phyloP scores from a whole-genome alignment of 768 basidiomycete genomes.

The Podaxis sp. region DNA sequence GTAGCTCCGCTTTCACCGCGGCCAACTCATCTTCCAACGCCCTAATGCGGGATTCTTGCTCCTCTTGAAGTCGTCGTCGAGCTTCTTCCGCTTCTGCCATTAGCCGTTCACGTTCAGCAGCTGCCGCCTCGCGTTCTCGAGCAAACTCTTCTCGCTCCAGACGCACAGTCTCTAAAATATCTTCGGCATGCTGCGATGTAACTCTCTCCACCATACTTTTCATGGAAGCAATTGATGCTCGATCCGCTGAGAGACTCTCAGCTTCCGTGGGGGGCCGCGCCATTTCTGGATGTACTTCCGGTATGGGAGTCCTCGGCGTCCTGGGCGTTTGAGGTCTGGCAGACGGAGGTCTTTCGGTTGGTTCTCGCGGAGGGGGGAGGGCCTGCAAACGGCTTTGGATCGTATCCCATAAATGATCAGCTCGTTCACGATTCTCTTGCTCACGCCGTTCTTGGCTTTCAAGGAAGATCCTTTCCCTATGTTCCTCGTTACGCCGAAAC shows the following conservation, averaged over 20 bases:
- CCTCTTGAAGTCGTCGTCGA: conserved; percentile 42
- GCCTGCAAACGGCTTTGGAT: conserved; percentile 36
- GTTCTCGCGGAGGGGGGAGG: conserved; percentile 27
- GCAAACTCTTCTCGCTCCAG: conserved; percentile 59
- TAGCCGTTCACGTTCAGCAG: conserved; percentile 53
- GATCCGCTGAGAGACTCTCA: conserved; percentile 31
- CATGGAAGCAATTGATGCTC: conserved; percentile 35
- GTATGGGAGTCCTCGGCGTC: conserved; percentile 15
- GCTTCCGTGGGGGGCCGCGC: conserved; percentile 14
- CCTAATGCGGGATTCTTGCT: conserved; percentile 52
- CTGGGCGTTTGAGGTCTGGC: conserved; percentile 3
- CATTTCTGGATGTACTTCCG: conserved; percentile 8
- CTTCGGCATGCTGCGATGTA: conserved; percentile 51
- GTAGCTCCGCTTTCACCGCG: conserved; percentile 54
- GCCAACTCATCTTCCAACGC: conserved; percentile 65
- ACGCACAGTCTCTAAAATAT: conserved; percentile 57
- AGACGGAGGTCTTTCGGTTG: conserved; percentile 3
- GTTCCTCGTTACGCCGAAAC: conserved; percentile 65
- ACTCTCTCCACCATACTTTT: conserved; percentile 49
- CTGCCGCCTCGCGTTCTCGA: conserved; percentile 51
- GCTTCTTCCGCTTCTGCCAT: conserved; percentile 50
- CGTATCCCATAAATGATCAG: conserved; percentile 44
- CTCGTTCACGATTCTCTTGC: conserved; percentile 49
- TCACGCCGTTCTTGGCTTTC: conserved; percentile 60
- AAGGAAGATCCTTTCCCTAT: conserved; percentile 57